Evolutionary conservation across 805 yeast genomes (phyloP), one percentile per base, ranked within the genome.

Genomic region (Ogataea nitratoaversa): DNA sequence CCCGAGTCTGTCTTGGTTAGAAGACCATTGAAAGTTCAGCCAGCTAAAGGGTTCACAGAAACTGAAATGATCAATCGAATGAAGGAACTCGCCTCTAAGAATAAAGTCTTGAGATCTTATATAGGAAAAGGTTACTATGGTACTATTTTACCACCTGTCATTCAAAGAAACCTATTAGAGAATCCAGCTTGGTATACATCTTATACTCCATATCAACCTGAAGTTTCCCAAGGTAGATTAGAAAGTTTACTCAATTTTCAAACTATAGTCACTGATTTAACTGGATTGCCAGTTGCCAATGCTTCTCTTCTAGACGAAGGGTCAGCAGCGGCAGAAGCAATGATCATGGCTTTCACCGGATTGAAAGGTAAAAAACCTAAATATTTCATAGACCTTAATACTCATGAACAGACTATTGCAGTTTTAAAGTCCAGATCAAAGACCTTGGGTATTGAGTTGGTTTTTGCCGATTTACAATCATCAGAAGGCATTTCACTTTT

Each of bases 181-280:
- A 79, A 83, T 46, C 99, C 99, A 5, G 96, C 89, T 59, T 93
- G 99, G 99, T 93, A 93, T 71, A 93, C 99, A 17, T 88, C 97
- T 1, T 93, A 93, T 62, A 93, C 99, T 19, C 99, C 99, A 27
- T 93, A 93, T 63, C 99, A 93, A 68, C 96, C 99, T 1, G 99
- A 93, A 63, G 90, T 93, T 43, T 84, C 96, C 1, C 99, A 93
- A 66, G 99, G 99, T 40, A 79, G 99, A 54, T 73, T 93, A 53
- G 96, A 91, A 66, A 79, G 93, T 18, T 69, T 93, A 47, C 69
- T 93, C 47, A 93, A 93, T 65, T 93, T 76, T 67, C 99, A 93
- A 67, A 93, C 99, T n/a, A 71, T 91, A 56, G 72, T 93, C 13
- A 66, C 89, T 22, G 95, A 93, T 44, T 72, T 93, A 49, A 93